Evolutionary conservation across 2,329 filamentous ascomycete genomes (phyloP).

Genomic region (Hypoxylon sp.): DNA sequence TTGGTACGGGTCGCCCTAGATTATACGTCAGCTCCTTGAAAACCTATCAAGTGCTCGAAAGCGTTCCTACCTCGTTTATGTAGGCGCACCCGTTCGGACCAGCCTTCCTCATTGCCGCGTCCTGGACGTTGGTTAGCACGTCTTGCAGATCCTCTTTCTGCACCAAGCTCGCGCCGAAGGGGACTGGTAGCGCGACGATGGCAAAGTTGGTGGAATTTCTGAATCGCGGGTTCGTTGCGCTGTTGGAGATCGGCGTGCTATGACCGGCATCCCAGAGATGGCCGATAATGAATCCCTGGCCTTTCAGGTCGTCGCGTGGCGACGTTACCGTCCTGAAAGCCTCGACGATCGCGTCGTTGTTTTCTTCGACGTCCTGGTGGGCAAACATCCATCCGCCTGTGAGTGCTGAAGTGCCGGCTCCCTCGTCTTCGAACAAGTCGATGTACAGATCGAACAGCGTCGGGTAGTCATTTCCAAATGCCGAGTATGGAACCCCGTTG

Average conservation of each 20-base stretch:
- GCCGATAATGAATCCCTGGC: constrained; percentile 47
- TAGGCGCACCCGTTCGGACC: constrained; percentile 53
- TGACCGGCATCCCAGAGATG: constrained; percentile 52
- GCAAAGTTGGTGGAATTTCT: constrained; percentile 47
- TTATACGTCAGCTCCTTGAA: constrained; percentile 5
- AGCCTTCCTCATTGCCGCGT: constrained; percentile 48
- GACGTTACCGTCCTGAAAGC: constrained; percentile 47
- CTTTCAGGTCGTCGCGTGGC: constrained; percentile 40
- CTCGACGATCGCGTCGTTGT: constrained; percentile 47
- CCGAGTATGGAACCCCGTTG: constrained; percentile 43
- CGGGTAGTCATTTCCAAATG: constrained; percentile 41
- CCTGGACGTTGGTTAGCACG: constrained; percentile 49
- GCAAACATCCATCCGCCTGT: constrained; percentile 51
- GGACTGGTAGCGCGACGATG: constrained; percentile 47
- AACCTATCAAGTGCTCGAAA: background rate
- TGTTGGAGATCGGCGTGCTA: constrained; percentile 47
- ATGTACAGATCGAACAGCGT: constrained; percentile 50
- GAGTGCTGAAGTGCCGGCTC: constrained; percentile 45
- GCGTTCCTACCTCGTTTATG: constrained; percentile 51
- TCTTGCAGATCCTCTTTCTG: constrained; percentile 53
- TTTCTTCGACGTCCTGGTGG: constrained; percentile 47
- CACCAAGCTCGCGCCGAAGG: constrained; percentile 51
- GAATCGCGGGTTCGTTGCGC: constrained; percentile 51
- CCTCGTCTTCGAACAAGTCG: constrained; percentile 50
- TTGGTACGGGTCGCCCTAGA: constrained; percentile 47